Evolutionary conservation across 306 rosid genomes (phyloP).

Genomic region (Citrullus mucosospermus): DNA sequence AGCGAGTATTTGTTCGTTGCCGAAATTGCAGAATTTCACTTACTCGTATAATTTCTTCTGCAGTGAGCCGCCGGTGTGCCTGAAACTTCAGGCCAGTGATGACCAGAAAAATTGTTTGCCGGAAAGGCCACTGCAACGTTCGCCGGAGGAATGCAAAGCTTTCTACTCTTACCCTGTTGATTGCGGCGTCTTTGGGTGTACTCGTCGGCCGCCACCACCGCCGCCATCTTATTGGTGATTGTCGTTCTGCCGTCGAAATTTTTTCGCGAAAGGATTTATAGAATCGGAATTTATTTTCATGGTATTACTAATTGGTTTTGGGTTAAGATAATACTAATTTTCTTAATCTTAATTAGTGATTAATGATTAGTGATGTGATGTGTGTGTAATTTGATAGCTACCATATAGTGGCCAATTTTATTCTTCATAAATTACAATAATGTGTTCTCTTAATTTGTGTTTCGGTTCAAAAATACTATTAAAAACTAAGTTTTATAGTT

Average conservation of each 20-base stretch:
- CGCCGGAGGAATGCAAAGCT: slow-evolving; percentile 33
- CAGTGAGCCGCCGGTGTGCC: slow-evolving; percentile 34
- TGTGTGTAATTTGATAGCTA: background rate
- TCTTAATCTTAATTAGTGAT: background rate
- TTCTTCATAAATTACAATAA: too few species aligned
- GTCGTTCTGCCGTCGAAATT: background rate
- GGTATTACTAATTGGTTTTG: background rate
- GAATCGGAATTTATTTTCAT: background rate
- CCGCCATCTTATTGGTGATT: slow-evolving; percentile 1
- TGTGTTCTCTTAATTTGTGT: too few species aligned
- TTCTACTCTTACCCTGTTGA: slow-evolving; percentile 37
- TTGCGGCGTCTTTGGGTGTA: slow-evolving; percentile 46
- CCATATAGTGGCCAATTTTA: too few species aligned
- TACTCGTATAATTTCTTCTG: slow-evolving; percentile 61
- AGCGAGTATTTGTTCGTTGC: slow-evolving; percentile 41
- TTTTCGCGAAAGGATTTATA: background rate
- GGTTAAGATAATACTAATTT: background rate
- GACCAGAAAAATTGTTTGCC: slow-evolving; percentile 63
- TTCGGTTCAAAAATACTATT: too few species aligned
- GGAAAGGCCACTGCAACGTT: slow-evolving; percentile 48
- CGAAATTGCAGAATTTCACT: slow-evolving; percentile 61
- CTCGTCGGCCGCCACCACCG: background rate
- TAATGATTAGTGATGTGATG: background rate
- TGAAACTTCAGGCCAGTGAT: slow-evolving; percentile 36
- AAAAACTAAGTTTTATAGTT: too few species aligned